A percentile compares a stretch with the other conserved stretches of the same genome.
Evolutionary conservation across 305 asterid species (phyloP).

Genomic region (Solanum hybrid): DNA sequence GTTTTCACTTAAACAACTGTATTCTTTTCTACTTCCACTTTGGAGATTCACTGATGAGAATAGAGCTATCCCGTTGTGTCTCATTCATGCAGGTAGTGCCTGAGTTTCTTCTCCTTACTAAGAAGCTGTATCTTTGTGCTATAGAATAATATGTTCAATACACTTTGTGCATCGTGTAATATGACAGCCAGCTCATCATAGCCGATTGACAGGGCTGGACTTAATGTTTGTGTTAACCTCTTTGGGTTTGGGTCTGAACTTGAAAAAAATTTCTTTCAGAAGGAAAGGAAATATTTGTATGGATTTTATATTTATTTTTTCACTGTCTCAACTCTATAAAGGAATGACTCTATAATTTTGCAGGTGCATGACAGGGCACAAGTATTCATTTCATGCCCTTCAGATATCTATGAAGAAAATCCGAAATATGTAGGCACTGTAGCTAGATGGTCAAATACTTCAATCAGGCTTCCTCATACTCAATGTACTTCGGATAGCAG

Average conservation of each 20-base stretch:
- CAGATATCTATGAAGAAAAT: slow-evolving; percentile 35
- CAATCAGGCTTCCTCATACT: slow-evolving; percentile 48
- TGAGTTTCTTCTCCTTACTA: background rate
- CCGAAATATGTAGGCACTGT: slow-evolving; percentile 57
- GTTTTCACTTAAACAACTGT: background rate
- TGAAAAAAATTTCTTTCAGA: too few relatives aligned
- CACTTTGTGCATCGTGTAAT: background rate
- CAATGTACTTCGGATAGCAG: slow-evolving; percentile 37
- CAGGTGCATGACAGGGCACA: slow-evolving; percentile 99
- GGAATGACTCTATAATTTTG: slow-evolving; percentile 4
- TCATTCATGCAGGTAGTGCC: background rate
- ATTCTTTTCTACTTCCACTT: background rate
- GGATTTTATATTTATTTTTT: background rate
- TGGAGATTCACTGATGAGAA: background rate
- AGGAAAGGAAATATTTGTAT: background rate
- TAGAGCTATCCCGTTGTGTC: background rate
- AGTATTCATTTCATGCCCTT: slow-evolving; percentile 64
- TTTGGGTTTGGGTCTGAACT: background rate
- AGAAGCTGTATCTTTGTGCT: background rate
- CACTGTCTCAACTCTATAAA: background rate
- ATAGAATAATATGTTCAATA: background rate
- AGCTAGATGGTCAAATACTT: slow-evolving; percentile 60
- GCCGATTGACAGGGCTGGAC: background rate
- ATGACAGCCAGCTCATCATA: background rate
- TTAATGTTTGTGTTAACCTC: background rate